A percentile compares a stretch with the other conserved stretches of the same genome.
These are phyloP conservation scores for Auriscalpium vulgare DNA, from an alignment of 768 basidiomycete genomes.

Conservation along the genomic window DNA sequence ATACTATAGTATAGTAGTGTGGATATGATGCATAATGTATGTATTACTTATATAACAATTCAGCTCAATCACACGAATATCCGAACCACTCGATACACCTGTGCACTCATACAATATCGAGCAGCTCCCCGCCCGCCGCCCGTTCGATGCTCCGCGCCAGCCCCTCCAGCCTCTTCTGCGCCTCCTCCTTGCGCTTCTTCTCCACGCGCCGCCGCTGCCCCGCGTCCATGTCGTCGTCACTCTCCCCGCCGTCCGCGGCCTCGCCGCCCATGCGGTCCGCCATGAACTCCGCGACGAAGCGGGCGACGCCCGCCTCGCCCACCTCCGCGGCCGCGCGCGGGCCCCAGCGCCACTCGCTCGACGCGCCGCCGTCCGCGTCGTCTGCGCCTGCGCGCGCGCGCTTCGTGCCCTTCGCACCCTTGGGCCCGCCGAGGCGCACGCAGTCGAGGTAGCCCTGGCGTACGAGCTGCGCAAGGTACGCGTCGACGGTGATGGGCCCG, in stretches of 20 bases:
- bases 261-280: constrained; percentile 25
- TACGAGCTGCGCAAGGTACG: constrained; percentile 53
- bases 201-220: constrained; percentile 8
- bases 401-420: constrained; percentile 36
- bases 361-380: constrained; percentile 29
- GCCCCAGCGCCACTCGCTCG: constrained; percentile 85
- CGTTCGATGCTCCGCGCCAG: constrained; percentile 52
- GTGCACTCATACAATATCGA: constrained; percentile 24
- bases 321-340: constrained; percentile 73
- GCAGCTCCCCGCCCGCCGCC: constrained; percentile 53
- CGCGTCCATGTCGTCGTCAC: constrained; percentile 13
- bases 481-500: constrained; percentile 49
- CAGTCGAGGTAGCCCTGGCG: constrained; percentile 78
- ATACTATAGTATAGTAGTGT: too few species aligned
- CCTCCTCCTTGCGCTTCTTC: constrained; percentile 19
- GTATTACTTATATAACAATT: too few species aligned
- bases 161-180: constrained; percentile 32
- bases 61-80: too few species aligned
- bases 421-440: constrained; percentile 37
- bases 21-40: too few species aligned
- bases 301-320: constrained; percentile 65
- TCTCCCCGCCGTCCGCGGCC: neutral
- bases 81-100: too few species aligned
- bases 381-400: constrained; percentile 43
- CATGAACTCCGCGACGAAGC: constrained; percentile 81